Conservation (phyloP, 176 grass and related monocot species). For the Oryza punctata region DNA sequence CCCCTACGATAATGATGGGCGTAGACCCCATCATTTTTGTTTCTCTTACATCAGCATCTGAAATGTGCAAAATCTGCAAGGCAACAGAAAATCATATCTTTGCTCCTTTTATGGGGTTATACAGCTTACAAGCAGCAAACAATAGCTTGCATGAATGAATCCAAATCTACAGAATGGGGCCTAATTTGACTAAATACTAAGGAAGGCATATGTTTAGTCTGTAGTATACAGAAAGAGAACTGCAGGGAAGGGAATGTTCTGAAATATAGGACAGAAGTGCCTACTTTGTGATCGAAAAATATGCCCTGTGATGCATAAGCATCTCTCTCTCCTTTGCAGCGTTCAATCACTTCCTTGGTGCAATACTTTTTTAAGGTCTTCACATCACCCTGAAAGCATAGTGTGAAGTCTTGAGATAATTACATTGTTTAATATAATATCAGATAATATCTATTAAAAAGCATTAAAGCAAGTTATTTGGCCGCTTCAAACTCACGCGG, state of each 20-base stretch:
- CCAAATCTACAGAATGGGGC: constrained; percentile 4
- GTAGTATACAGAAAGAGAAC: neutral
- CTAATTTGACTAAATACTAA: neutral
- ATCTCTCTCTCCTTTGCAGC: constrained; percentile 85
- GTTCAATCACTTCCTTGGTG: constrained; percentile 85
- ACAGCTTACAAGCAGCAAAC: constrained; percentile 39
- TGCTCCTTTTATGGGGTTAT: neutral
- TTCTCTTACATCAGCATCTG: constrained; percentile 89
- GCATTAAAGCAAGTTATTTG: neutral
- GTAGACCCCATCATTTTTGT: constrained; percentile 95
- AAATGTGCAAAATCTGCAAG: constrained; percentile 91
- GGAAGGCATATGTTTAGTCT: neutral
- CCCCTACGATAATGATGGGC: constrained; percentile 70
- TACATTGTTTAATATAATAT: neutral
- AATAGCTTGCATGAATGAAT: constrained; percentile 21
- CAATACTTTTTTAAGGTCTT: constrained; percentile 81
- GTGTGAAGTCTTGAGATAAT: constrained; percentile 16
- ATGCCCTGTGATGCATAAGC: constrained; percentile 86
- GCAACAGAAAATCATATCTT: constrained; percentile 24
- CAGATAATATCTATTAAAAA: constrained; percentile 17
- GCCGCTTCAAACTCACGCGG: neutral
- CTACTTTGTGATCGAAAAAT: constrained; percentile 93
- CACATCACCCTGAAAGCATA: constrained; percentile 55
- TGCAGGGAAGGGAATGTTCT: neutral
- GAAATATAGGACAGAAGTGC: constrained; percentile 22